phyloP scores from a whole-genome alignment of 345 rosid genomes.

The Eucalyptus virginea region DNA sequence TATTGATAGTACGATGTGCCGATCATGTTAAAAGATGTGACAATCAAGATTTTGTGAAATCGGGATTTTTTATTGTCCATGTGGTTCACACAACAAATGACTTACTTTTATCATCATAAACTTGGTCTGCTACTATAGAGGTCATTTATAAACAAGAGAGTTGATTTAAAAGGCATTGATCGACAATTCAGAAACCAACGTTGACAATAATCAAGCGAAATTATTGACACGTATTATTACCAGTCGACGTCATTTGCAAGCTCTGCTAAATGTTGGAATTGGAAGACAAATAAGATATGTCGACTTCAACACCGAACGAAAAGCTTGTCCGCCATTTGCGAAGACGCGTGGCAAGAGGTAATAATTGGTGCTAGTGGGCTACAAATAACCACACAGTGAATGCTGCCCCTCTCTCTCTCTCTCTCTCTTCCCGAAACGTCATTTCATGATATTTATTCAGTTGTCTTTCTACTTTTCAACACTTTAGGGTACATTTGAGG shows the following conservation, averaged over 20 bases:
- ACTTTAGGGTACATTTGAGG: too few relatives aligned
- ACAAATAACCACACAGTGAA: background rate
- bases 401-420: background rate
- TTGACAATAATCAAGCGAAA: background rate
- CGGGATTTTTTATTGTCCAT: background rate
- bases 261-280: background rate
- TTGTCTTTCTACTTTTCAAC: too few relatives aligned
- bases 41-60: background rate
- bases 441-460: too few relatives aligned
- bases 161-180: background rate
- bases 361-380: background rate
- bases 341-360: background rate
- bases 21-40: background rate
- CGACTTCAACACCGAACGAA: background rate
- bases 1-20: rapidly evolving
- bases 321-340: background rate
- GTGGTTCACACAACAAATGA: background rate
- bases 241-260: background rate
- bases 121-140: too few relatives aligned
- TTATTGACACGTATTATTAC: background rate
- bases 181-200: background rate
- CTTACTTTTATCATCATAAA: background rate
- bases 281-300: background rate
- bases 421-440: too few relatives aligned
- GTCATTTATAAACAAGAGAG: background rate